phyloP scores from a whole-genome alignment of 192 early-diverging fungal species.

The Piromyces finnis region DNA sequence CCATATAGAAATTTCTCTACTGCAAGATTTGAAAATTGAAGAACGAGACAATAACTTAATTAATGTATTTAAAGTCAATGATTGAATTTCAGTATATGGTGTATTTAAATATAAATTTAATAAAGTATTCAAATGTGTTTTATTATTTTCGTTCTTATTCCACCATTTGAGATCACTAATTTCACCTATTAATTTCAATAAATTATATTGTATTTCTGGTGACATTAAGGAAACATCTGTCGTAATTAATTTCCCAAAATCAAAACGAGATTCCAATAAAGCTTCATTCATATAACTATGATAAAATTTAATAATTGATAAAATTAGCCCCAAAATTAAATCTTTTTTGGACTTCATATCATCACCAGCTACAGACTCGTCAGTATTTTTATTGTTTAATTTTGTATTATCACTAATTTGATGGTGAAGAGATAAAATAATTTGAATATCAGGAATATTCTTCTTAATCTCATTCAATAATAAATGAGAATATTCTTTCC shows the following conservation, averaged over 20 bases:
- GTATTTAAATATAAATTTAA: constrained; percentile 30
- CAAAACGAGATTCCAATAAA: constrained; percentile 49
- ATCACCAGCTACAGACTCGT: not conserved
- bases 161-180: constrained; percentile 54
- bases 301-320: constrained; percentile 46
- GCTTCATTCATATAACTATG: constrained; percentile 42
- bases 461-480: not conserved
- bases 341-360: constrained; percentile 11
- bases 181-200: constrained; percentile 36
- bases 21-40: constrained; percentile 32
- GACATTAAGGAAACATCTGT: constrained; percentile 28
- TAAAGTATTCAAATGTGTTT: constrained; percentile 28
- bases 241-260: constrained; percentile 54
- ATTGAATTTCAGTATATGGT: constrained; percentile 17
- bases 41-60: constrained; percentile 27
- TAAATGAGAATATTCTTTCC: not conserved
- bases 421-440: not conserved
- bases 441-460: not conserved
- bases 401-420: not conserved
- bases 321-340: constrained; percentile 25
- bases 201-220: constrained; percentile 28
- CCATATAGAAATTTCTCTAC: constrained; percentile 20
- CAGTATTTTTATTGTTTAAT: not conserved
- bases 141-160: constrained; percentile 26
- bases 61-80: constrained; percentile 16